Percentiles rank a stretch among this genome's conserved stretches.
Conservation (phyloP, 805 yeast species). For the Saccharomyces eubayanus region DNA sequence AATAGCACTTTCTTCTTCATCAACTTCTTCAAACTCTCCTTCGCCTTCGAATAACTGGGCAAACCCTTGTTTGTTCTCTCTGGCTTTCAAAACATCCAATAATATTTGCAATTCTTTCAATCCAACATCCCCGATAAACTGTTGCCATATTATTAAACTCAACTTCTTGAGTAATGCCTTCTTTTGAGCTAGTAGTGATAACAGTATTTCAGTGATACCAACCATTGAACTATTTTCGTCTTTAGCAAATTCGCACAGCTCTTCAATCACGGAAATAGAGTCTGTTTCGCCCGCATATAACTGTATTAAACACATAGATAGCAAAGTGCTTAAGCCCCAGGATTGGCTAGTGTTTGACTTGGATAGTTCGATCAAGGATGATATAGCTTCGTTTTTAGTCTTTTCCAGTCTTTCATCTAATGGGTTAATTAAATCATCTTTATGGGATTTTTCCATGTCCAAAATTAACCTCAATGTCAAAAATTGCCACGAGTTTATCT, state of each 20-base stretch:
- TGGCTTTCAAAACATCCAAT: constrained; percentile 49
- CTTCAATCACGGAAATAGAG: constrained; percentile 65
- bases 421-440: constrained; percentile 27
- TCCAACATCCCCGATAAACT: constrained; percentile 41
- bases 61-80: constrained; percentile 79
- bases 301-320: constrained; percentile 70
- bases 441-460: constrained; percentile 19
- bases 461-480: constrained; percentile 37
- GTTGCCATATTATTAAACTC: constrained; percentile 49
- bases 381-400: constrained; percentile 42
- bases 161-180: constrained; percentile 50
- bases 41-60: constrained; percentile 62
- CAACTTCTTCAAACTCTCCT: constrained; percentile 41
- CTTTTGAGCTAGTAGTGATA: constrained; percentile 50
- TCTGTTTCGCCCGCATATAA: constrained; percentile 71
- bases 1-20: constrained; percentile 36
- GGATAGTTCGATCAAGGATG: constrained; percentile 38
- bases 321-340: constrained; percentile 63
- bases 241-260: constrained; percentile 41
- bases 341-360: constrained; percentile 33
- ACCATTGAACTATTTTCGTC: constrained; percentile 34
- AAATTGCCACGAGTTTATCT: constrained; percentile 47
- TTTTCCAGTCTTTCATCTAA: constrained; percentile 53
- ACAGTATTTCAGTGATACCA: constrained; percentile 49
- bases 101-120: constrained; percentile 40